Percentiles rank a stretch among this genome's conserved stretches.
These are phyloP conservation scores for Plectosphaerella plurivora DNA, from an alignment of 2,329 filamentous ascomycete genomes.

Conservation along the genomic window DNA sequence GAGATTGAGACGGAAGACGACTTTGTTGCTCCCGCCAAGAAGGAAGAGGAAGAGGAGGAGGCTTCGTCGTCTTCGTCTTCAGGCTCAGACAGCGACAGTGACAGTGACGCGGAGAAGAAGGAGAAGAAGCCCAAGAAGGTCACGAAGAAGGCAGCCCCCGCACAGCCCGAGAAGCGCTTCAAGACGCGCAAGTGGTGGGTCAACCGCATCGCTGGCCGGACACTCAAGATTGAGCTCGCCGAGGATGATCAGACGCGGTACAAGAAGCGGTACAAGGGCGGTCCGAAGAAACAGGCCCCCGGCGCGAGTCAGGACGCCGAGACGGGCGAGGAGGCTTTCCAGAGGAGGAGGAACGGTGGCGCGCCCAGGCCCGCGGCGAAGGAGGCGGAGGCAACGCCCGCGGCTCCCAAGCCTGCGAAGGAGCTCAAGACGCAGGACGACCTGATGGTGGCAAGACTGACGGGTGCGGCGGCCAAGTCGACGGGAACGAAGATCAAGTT, in stretches of 20 bases:
- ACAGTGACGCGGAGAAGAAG: slow-evolving; percentile 12
- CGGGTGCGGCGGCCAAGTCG: slow-evolving; percentile 72
- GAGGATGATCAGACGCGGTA: slow-evolving; percentile 87
- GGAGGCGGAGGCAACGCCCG: slow-evolving; percentile 19
- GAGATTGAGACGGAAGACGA: slow-evolving; percentile 59
- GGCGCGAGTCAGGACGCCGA: slow-evolving; percentile 17
- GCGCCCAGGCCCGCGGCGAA: slow-evolving; percentile 17
- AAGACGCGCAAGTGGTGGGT: slow-evolving; percentile 75
- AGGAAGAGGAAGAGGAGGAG: slow-evolving; percentile 37
- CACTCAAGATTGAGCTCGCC: slow-evolving; percentile 85
- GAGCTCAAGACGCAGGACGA: slow-evolving; percentile 39
- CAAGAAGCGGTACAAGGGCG: slow-evolving; percentile 86
- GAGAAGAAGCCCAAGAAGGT: slow-evolving; percentile 20
- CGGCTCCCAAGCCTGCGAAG: slow-evolving; percentile 20
- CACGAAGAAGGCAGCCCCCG: slow-evolving; percentile 6
- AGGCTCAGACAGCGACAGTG: too few species aligned
- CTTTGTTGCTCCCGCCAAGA: slow-evolving; percentile 45
- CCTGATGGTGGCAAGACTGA: slow-evolving; percentile 58
- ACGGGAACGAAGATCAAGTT: slow-evolving; percentile 81
- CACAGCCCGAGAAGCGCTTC: slow-evolving; percentile 39
- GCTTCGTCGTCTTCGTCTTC: slow-evolving; percentile 9
- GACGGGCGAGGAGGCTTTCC: slow-evolving; percentile 18
- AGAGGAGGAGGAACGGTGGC: slow-evolving; percentile 12
- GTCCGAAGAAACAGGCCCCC: slow-evolving; percentile 33
- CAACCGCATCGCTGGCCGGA: slow-evolving; percentile 74